Evolutionary conservation across 116 monocot species (phyloP).

Genomic region (Dioscorea cayenensis): DNA sequence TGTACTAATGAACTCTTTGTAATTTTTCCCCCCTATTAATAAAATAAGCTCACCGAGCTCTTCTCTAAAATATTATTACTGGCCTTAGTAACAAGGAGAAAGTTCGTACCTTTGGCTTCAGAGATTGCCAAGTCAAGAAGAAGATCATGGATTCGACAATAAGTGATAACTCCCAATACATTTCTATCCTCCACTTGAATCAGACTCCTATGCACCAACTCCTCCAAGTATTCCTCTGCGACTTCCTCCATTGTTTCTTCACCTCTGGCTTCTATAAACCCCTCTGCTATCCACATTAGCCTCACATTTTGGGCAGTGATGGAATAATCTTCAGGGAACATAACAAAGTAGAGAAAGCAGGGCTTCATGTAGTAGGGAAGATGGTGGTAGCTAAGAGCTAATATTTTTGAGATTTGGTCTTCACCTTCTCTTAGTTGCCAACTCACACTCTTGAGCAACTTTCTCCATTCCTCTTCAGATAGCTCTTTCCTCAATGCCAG

Average conservation of each 20-base stretch:
- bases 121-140: conserved; percentile 3
- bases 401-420: neutral
- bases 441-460: neutral
- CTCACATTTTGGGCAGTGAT: conserved; percentile 6
- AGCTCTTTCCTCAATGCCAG: conserved; percentile 2
- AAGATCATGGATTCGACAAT: conserved; percentile 12
- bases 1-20: no score
- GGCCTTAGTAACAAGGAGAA: neutral
- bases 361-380: conserved; percentile 12
- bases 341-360: conserved; percentile 21
- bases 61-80: no score
- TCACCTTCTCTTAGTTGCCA: neutral
- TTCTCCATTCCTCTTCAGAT: neutral
- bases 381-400: conserved; percentile 20
- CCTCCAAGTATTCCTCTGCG: conserved; percentile 12
- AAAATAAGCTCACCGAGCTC: no score
- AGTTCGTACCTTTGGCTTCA: neutral
- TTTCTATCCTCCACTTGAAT: conserved; percentile 6
- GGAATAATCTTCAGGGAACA: conserved; percentile 17
- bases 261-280: conserved; percentile 4
- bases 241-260: conserved; percentile 11
- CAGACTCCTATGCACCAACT: conserved; percentile 17
- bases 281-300: conserved; percentile 33
- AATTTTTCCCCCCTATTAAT: no score
- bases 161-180: neutral